Conservation (phyloP, 352 stramenopile species). For the Globisporangium uncinulatum region DNA sequence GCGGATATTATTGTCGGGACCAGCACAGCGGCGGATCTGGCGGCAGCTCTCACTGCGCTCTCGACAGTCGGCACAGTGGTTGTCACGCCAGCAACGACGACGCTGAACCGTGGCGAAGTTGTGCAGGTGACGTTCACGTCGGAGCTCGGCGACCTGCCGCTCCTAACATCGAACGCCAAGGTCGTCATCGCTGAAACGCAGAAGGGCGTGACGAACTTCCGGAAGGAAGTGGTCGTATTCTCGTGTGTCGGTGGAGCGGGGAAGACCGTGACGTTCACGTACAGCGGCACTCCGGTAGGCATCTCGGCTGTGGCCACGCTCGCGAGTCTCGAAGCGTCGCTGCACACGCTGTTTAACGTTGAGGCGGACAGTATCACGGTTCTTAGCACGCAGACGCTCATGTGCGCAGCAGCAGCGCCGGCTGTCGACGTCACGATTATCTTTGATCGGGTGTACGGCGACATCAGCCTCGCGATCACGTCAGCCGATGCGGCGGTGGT, state of each 20-base stretch:
- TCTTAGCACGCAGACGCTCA: conserved; percentile 26
- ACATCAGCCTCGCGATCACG: conserved; percentile 29
- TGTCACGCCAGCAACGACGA: conserved; percentile 24
- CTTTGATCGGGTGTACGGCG: conserved; percentile 58
- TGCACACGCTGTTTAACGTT: conserved; percentile 43
- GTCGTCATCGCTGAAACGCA: conserved; percentile 25
- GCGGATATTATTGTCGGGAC: conserved; percentile 25
- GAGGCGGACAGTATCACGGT: conserved; percentile 60
- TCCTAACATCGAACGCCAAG: conserved; percentile 17
- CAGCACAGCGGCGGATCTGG: conserved; percentile 25
- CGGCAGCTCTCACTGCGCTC: conserved; percentile 31
- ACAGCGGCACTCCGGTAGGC: background rate
- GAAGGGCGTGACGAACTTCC: conserved; percentile 46
- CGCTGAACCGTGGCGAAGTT: conserved; percentile 14
- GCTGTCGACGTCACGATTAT: conserved; percentile 40
- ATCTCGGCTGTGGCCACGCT: conserved; percentile 26
- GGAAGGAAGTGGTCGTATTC: conserved; percentile 64
- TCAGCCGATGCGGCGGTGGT: conserved; percentile 15
- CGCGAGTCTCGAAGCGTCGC: conserved; percentile 23
- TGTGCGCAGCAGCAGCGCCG: conserved; percentile 30
- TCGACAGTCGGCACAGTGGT: conserved; percentile 35
- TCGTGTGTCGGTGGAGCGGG: conserved; percentile 30
- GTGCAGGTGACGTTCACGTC: conserved; percentile 58
- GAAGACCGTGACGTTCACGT: conserved; percentile 26
- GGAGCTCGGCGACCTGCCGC: conserved; percentile 39